Base-by-base conservation (phyloP, 306 rosid genomes). In the Mimosa bimucronata region DNA sequence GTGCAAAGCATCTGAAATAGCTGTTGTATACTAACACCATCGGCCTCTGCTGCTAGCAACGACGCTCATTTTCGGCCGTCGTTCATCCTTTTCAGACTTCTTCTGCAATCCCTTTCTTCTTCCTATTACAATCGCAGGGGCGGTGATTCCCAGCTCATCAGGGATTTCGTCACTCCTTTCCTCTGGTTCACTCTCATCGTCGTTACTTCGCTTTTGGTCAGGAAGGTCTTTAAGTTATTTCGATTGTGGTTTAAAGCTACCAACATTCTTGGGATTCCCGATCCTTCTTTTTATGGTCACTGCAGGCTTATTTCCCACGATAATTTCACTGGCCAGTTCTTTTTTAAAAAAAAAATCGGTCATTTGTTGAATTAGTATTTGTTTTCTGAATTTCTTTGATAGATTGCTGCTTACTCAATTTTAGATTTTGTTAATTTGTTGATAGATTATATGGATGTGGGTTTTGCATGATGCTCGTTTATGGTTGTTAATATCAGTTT, bases 231-330 rank as follows among this genome's bases (percentile, higher is more conserved):
- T 46, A 75, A 15, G 18, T 30, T 91, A 25, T 83, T 85, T 44
- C 23, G 61, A 11, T 21, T 89, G n/a, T 94, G 97, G 95, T 46
- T 19, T 29, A 81, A 55, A 16, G 92, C 89, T 4, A 57, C 10
- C 44, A 69, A 52, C 19, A 85, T 94, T 23, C 95, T 97, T 21
- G 98, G 98, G 0, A 93, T 88, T 41, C 90, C 91, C 2, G 80
- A 55, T 31, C 75, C 90, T 57, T 90, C 88, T 7, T 90, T 94
- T 71, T 80, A 46, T 16, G 97, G 91, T 25, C 94, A 90, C 87
- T 71, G 12, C 82, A 75, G 84, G 21, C 89, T 89, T 79, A 50
- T 90, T 82, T 86, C 90, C 80, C 83, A 82, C 70, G 62, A 79
- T 73, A 89, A 72, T 74, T 79, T 90, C 78, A 84, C 80, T 11